Conservation (phyloP, 257 asterid species). For the Jacaranda copaia region DNA sequence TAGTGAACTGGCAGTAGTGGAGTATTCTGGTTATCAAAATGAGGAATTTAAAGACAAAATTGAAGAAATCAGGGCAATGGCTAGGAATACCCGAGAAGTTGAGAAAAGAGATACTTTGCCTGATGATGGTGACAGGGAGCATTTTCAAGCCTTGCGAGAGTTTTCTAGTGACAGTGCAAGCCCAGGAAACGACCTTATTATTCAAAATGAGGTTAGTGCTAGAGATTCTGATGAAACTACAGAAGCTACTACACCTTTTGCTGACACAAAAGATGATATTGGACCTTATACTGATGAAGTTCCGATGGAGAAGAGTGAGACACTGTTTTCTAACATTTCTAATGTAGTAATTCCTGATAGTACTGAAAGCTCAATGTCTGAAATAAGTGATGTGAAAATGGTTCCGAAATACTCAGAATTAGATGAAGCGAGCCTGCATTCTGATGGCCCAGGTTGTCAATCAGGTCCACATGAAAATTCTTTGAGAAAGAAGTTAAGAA, state of each 20-base stretch:
- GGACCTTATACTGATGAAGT: slow-evolving; percentile 39
- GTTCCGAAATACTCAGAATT: slow-evolving; percentile 39
- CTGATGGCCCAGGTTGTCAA: slow-evolving; percentile 38
- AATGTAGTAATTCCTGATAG: slow-evolving; percentile 30
- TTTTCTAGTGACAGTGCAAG: slow-evolving; percentile 32
- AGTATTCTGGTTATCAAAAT: slow-evolving; percentile 40
- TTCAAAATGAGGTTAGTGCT: slow-evolving; percentile 33
- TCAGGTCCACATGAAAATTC: slow-evolving; percentile 36
- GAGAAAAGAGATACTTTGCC: slow-evolving; percentile 52
- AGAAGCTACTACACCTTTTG: slow-evolving; percentile 32
- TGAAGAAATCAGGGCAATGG: slow-evolving; percentile 78
- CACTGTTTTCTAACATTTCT: slow-evolving; percentile 26
- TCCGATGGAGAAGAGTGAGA: slow-evolving; percentile 38
- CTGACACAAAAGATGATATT: slow-evolving; percentile 33
- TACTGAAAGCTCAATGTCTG: slow-evolving; percentile 37
- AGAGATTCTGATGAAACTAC: slow-evolving; percentile 40
- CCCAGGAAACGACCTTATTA: slow-evolving; percentile 41
- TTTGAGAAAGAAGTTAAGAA: slow-evolving; percentile 50
- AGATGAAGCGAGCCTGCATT: slow-evolving; percentile 37
- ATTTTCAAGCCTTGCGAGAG: slow-evolving; percentile 40
- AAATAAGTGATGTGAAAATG: slow-evolving; percentile 30
- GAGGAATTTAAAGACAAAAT: slow-evolving; percentile 55
- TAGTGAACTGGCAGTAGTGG: slow-evolving; percentile 33
- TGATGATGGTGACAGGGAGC: slow-evolving; percentile 43
- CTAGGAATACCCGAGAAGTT: slow-evolving; percentile 68